Evolutionary conservation across 495 filamentous ascomycete species (phyloP).

Genomic region (Aspergillus bertholletiae): DNA sequence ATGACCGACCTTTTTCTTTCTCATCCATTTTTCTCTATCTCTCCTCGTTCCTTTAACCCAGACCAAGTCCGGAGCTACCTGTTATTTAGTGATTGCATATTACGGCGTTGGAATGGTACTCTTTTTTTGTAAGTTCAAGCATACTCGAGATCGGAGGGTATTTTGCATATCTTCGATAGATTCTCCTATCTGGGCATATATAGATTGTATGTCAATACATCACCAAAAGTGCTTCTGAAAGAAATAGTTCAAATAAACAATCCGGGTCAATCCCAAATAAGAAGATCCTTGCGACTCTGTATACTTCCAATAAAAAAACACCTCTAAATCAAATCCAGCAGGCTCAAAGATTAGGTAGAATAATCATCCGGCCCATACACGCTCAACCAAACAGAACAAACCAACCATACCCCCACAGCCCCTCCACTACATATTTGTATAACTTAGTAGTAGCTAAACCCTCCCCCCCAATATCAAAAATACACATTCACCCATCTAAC

Average conservation of each 20-base stretch:
- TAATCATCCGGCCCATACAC: neutral
- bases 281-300: too few relatives aligned
- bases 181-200: neutral
- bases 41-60: neutral
- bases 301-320: too few relatives aligned
- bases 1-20: neutral
- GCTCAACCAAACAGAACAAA: neutral
- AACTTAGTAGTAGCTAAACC: too few relatives aligned
- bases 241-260: too few relatives aligned
- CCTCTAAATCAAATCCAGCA: too few relatives aligned
- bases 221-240: neutral
- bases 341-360: neutral
- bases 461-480: too few relatives aligned
- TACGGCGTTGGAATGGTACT: constrained; percentile 9
- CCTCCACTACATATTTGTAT: too few relatives aligned
- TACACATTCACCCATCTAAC: too few relatives aligned
- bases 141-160: neutral
- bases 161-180: neutral
- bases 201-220: neutral
- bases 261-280: too few relatives aligned
- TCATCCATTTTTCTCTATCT: neutral
- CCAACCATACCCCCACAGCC: neutral
- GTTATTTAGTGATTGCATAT: neutral
- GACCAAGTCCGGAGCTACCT: neutral
- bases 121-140: constrained; percentile 1